Conservation (phyloP, 441 rosid species). For the Gossypium aridum region DNA sequence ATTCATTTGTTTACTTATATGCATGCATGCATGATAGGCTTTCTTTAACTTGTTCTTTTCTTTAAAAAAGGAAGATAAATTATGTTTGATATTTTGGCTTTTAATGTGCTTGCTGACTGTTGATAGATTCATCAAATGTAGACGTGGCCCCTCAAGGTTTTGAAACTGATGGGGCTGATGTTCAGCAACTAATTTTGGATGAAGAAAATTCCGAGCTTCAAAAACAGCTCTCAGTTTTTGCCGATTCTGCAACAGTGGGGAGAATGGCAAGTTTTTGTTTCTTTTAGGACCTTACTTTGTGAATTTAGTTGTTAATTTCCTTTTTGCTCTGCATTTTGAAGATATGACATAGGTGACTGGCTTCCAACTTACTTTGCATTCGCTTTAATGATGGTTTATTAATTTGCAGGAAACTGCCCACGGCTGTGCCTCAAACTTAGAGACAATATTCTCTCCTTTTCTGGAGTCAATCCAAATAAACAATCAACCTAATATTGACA, state of each 20-base stretch:
- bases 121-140: conserved; percentile 22
- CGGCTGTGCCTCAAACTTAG: conserved; percentile 31
- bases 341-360: background rate
- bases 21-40: background rate
- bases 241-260: conserved; percentile 29
- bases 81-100: background rate
- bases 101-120: conserved; percentile 4
- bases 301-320: background rate
- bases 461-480: conserved; percentile 38
- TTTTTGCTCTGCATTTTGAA: background rate
- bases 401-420: conserved; percentile 38
- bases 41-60: background rate
- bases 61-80: background rate
- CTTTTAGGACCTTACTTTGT: background rate
- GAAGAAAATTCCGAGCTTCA: conserved; percentile 26
- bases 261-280: conserved; percentile 28
- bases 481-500: conserved; percentile 25
- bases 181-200: conserved; percentile 19
- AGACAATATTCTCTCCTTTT: conserved; percentile 61
- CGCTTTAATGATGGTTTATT: conserved; percentile 2
- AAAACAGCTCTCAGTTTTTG: conserved; percentile 24
- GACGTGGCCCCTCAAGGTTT: conserved; percentile 21
- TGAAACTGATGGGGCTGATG: conserved; percentile 23
- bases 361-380: background rate
- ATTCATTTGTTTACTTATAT: background rate